These are phyloP conservation scores for Neckera pumila DNA, from an alignment of 225 moss, liverwort and hornwort species.

Conservation along the genomic window DNA sequence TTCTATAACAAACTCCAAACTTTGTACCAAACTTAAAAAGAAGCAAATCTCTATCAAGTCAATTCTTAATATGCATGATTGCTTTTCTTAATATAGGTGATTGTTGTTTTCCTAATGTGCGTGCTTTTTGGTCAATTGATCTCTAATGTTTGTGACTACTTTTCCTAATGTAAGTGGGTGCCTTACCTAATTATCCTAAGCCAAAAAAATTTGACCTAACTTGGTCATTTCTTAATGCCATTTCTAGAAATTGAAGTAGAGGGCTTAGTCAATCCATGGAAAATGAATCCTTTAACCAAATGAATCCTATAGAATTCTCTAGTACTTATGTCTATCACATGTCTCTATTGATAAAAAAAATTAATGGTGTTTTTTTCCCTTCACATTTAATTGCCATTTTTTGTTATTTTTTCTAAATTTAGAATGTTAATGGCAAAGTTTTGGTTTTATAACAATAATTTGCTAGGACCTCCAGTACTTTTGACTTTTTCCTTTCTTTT, in stretches of 20 bases:
- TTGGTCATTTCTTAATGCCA: background rate
- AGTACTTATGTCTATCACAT: background rate
- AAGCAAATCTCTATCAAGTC: background rate
- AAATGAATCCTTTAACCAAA: background rate
- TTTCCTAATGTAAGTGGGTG: no score
- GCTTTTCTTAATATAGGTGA: background rate
- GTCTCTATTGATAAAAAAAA: background rate
- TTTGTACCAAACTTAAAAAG: background rate
- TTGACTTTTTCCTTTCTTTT: background rate
- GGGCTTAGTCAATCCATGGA: background rate
- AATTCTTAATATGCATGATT: background rate
- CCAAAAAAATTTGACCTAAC: rapidly evolving
- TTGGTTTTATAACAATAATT: background rate
- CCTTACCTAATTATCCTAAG: background rate
- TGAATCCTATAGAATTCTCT: background rate
- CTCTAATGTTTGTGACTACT: background rate
- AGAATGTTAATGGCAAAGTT: background rate
- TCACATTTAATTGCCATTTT: background rate
- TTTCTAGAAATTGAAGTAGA: background rate
- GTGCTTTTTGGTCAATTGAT: rapidly evolving
- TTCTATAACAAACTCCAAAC: background rate
- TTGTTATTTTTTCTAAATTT: background rate
- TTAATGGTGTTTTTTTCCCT: rapidly evolving
- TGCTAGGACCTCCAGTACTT: background rate
- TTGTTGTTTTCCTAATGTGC: background rate